These are phyloP conservation scores for Byssoonygena ceratinophila DNA, from an alignment of 2,329 filamentous ascomycete genomes.

Conservation along the genomic window DNA sequence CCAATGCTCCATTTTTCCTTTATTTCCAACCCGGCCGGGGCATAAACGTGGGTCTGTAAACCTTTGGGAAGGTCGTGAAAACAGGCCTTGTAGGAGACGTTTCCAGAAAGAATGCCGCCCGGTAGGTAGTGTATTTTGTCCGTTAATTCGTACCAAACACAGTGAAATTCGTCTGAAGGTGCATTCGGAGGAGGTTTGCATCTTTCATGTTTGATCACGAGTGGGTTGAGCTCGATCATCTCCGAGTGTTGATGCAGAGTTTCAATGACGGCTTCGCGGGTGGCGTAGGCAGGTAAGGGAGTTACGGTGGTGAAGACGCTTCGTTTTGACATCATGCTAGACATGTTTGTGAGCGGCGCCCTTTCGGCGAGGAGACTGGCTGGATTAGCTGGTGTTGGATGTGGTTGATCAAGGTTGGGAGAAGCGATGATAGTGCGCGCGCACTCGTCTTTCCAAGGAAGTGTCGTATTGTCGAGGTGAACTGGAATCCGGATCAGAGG, in stretches of 20 bases:
- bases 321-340: constrained; percentile 53
- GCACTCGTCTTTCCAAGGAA: too few species aligned
- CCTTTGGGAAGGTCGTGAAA: constrained; percentile 66
- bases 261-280: constrained; percentile 58
- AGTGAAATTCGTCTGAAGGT: constrained; percentile 58
- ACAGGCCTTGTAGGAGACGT: constrained; percentile 67
- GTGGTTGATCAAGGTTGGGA: neutral
- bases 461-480: too few species aligned
- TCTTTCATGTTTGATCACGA: constrained; percentile 60
- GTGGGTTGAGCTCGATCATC: constrained; percentile 82
- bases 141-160: constrained; percentile 67
- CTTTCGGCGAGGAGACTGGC: neutral
- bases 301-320: constrained; percentile 68
- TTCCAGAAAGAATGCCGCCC: constrained; percentile 52
- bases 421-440: too few species aligned
- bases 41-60: constrained; percentile 72
- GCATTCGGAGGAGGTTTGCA: constrained; percentile 59
- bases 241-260: constrained; percentile 67
- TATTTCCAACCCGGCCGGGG: constrained; percentile 70
- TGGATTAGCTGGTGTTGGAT: neutral
- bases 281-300: constrained; percentile 58
- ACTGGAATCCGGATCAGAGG: too few species aligned
- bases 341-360: neutral
- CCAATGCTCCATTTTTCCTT: constrained; percentile 66
- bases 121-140: constrained; percentile 69